Percentiles rank a stretch among this genome's conserved stretches.
Conservation (phyloP, 108 stramenopile species). For the Pseudonitzschia pungens region DNA sequence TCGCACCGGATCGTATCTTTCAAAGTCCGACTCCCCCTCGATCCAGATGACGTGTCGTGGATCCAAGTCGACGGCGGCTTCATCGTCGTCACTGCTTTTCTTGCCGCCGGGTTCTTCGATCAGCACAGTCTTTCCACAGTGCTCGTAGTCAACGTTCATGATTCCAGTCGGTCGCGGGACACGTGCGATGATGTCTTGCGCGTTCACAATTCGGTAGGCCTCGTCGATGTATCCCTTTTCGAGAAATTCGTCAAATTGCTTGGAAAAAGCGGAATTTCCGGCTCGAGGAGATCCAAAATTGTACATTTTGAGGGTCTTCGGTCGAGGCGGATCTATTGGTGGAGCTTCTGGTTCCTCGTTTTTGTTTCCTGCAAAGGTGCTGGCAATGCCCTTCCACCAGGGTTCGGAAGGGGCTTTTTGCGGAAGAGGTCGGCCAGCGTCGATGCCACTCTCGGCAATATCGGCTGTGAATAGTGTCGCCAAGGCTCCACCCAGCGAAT, state of each 20-base stretch:
- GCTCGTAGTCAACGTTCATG: conserved; percentile 75
- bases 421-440: conserved; percentile 75
- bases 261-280: conserved; percentile 69
- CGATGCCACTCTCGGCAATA: conserved; percentile 76
- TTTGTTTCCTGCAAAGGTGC: conserved; percentile 50
- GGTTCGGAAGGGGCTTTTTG: conserved; percentile 62
- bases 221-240: conserved; percentile 56
- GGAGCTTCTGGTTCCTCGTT: conserved; percentile 10
- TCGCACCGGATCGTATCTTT: conserved; percentile 65
- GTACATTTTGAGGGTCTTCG: conserved; percentile 69
- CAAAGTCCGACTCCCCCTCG: conserved; percentile 67
- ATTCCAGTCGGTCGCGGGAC: conserved; percentile 76
- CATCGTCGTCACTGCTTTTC: too few relatives aligned
- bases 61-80: too few relatives aligned
- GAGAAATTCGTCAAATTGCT: conserved; percentile 58
- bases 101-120: conserved; percentile 34
- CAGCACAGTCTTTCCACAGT: conserved; percentile 75
- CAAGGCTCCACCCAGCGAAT: conserved; percentile 79
- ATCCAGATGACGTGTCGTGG: conserved; percentile 74
- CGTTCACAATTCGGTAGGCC: conserved; percentile 83
- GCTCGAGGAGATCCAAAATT: conserved; percentile 87
- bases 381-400: conserved; percentile 80
- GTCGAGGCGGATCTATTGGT: conserved; percentile 50
- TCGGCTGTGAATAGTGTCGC: conserved; percentile 78
- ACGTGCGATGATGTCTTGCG: conserved; percentile 80